Evolutionary conservation across 108 stramenopile genomes (phyloP).

Genomic region (Fistulifera solaris): DNA sequence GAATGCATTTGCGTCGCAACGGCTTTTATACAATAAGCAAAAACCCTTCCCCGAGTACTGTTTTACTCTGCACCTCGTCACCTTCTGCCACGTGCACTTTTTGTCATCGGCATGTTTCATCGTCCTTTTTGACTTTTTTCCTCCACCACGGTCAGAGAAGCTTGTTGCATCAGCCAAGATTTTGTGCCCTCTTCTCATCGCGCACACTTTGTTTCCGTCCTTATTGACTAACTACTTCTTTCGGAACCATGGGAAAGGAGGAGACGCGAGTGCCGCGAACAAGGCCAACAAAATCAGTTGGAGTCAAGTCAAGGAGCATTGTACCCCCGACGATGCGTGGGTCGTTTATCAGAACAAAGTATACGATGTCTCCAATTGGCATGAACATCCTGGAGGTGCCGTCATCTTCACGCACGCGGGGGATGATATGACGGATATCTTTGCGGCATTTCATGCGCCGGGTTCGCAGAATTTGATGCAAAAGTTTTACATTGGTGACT

Average conservation of each 20-base stretch:
- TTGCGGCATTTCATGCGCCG: slow-evolving; percentile 96
- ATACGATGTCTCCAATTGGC: slow-evolving; percentile 95
- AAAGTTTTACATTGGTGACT: slow-evolving; percentile 89
- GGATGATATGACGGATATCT: slow-evolving; percentile 98
- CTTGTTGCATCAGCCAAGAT: too few relatives aligned
- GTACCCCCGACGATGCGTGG: slow-evolving; percentile 91
- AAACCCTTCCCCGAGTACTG: too few relatives aligned
- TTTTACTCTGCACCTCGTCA: too few relatives aligned
- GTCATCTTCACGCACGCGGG: slow-evolving; percentile 99
- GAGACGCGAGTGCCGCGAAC: slow-evolving; percentile 22
- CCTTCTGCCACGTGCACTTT: too few relatives aligned
- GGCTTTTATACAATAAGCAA: too few relatives aligned
- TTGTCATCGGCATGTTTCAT: too few relatives aligned
- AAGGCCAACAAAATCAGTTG: slow-evolving; percentile 62
- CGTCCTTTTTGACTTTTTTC: too few relatives aligned
- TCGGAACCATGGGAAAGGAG: slow-evolving; percentile 92
- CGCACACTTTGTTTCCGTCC: too few relatives aligned
- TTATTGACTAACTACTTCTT: too few relatives aligned
- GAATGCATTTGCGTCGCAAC: too few relatives aligned
- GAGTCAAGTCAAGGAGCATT: slow-evolving; percentile 89
- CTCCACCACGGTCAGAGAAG: too few relatives aligned
- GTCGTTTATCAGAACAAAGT: slow-evolving; percentile 92
- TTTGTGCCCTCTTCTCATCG: too few relatives aligned
- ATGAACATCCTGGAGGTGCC: slow-evolving; percentile 93
- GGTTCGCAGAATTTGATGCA: slow-evolving; percentile 85